phyloP scores from a whole-genome alignment of 225 moss, liverwort and hornwort genomes.

The Takakia lepidozioides region DNA sequence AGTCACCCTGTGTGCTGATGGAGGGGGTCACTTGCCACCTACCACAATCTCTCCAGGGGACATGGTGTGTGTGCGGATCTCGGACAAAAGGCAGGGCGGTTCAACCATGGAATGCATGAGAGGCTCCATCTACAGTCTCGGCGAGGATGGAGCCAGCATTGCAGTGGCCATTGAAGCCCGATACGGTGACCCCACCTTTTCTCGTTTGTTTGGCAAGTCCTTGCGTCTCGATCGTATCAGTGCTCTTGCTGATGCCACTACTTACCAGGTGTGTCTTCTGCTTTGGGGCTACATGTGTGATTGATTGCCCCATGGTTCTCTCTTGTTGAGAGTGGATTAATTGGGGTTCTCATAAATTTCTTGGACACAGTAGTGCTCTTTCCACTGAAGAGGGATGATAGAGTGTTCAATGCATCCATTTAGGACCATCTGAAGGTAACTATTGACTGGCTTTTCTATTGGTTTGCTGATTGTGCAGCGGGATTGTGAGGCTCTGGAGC shows the following conservation, averaged over 20 bases:
- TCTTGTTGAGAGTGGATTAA: no score
- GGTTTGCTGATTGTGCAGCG: constrained; percentile 72
- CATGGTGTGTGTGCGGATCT: constrained; percentile 88
- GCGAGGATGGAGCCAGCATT: constrained; percentile 79
- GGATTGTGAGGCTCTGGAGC: constrained; percentile 90
- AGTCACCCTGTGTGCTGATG: constrained; percentile 65
- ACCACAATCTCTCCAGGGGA: constrained; percentile 88
- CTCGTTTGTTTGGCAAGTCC: constrained; percentile 88
- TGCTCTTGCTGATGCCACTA: constrained; percentile 91
- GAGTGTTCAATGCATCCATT: no score
- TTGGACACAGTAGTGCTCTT: no score
- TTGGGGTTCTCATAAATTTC: no score
- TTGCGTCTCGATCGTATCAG: constrained; percentile 89
- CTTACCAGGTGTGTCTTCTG: constrained; percentile 64
- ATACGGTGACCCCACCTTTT: constrained; percentile 95
- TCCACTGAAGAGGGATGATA: no score
- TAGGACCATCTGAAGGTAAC: no score
- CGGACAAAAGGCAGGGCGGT: constrained; percentile 55
- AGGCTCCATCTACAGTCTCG: constrained; percentile 88
- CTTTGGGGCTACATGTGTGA: no score
- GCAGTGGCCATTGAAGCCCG: constrained; percentile 90
- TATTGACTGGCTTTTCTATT: no score
- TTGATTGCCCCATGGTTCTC: no score
- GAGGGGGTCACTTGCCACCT: constrained; percentile 72
- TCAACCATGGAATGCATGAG: constrained; percentile 88